phyloP scores from a whole-genome alignment of 2,329 filamentous ascomycete species.

The Coccinonectria pachysandricola region DNA sequence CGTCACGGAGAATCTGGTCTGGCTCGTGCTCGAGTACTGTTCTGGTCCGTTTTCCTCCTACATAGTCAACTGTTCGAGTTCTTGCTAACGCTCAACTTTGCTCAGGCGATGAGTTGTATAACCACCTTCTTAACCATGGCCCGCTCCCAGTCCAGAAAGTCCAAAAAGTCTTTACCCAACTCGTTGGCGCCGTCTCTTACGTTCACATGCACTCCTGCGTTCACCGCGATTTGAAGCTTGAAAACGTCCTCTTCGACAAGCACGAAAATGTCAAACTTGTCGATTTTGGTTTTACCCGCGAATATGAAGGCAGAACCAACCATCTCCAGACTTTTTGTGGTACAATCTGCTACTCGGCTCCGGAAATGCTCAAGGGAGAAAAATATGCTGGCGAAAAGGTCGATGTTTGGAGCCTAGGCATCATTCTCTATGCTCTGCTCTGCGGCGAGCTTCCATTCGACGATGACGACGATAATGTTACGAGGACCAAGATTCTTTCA shows the following conservation, averaged over 20 bases:
- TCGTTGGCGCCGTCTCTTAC: conserved; percentile 89
- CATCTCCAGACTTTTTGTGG: conserved; percentile 97
- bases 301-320: conserved; percentile 91
- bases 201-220: conserved; percentile 94
- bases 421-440: conserved; percentile 74
- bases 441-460: conserved; percentile 89
- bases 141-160: conserved; percentile 76
- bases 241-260: conserved; percentile 85
- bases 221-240: conserved; percentile 90
- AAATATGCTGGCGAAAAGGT: conserved; percentile 98
- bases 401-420: conserved; percentile 86
- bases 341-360: conserved; percentile 93
- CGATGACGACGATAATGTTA: conserved; percentile 84
- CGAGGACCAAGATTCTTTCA: conserved; percentile 72
- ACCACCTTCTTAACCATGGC: conserved; percentile 82
- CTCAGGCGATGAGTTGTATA: conserved; percentile 88
- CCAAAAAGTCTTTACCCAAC: conserved; percentile 90
- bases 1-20: conserved; percentile 88
- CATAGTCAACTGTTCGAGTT: too few species aligned
- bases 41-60: too few species aligned
- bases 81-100: too few species aligned
- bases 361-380: conserved; percentile 96
- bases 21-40: conserved; percentile 95
- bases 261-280: conserved; percentile 95
- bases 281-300: conserved; percentile 94